Percentiles rank a stretch among this genome's conserved stretches.
phyloP scores from a whole-genome alignment of 2,329 filamentous ascomycete species.

The Didymella segeticola region DNA sequence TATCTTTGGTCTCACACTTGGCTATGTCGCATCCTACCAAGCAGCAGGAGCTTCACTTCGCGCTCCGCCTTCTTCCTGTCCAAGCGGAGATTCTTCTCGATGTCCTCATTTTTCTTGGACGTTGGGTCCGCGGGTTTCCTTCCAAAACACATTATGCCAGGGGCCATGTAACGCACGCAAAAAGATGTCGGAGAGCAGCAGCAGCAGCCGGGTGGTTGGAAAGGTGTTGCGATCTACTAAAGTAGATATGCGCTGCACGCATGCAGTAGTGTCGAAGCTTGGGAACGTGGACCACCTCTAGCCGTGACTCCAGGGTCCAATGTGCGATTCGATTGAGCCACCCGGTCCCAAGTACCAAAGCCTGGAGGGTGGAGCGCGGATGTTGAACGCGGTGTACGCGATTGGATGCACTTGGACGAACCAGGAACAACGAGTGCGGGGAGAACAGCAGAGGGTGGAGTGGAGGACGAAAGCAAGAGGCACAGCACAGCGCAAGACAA shows the following conservation, averaged over 20 bases:
- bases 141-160: conserved; percentile 60
- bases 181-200: conserved; percentile 1
- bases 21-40: conserved; percentile 68
- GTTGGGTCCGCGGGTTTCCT: conserved; percentile 57
- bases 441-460: conserved; percentile 5
- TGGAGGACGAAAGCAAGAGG: conserved; percentile 3
- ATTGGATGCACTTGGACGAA: conserved; percentile 8
- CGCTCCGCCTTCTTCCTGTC: conserved; percentile 87
- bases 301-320: conserved; percentile 7
- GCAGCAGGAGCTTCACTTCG: conserved; percentile 90
- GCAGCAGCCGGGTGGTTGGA: conserved; percentile 8
- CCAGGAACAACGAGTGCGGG: conserved; percentile 9
- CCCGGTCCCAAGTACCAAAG: conserved; percentile 18
- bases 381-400: conserved; percentile 3
- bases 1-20: conserved; percentile 22
- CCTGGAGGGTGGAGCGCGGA: conserved; percentile 15
- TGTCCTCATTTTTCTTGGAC: conserved; percentile 66
- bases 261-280: conserved; percentile 13
- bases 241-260: conserved; percentile 9
- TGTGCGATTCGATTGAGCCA: conserved; percentile 8
- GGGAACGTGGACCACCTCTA: conserved; percentile 5
- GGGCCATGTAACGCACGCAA: conserved; percentile 39
- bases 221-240: conserved; percentile 17
- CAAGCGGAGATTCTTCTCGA: conserved; percentile 82
- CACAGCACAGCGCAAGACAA: conserved; percentile 14